Base-by-base conservation (phyloP, 768 basidiomycete genomes). In the Leccinum disarticulatum region DNA sequence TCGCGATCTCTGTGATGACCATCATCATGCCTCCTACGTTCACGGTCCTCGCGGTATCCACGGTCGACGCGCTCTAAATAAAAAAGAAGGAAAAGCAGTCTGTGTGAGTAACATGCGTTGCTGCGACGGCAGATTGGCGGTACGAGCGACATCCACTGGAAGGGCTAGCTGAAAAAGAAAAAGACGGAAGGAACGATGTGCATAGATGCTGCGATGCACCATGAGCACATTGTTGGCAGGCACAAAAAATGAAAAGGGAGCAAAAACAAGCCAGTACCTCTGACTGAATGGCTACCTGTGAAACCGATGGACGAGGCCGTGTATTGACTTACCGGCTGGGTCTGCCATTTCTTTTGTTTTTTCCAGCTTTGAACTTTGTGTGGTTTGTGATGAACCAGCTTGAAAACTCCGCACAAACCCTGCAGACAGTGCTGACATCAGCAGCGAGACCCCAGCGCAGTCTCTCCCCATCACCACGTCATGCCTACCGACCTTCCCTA, bases 401-500 rank as follows among this genome's bases (percentile, higher is more conserved):
- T 22, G 22, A 48, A 67, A 72, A 68, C 59, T 70, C 68, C 58
- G 64, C 57, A 48, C 17, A 1, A 19, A 11, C 41, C 27, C 8
- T 6, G 35, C 48, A 33, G 51, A 17, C 52, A 31, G 13, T 51
- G 68, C 72, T 73, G 70, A 73, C 63, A 54, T 72, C 66, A 70
- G 63, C 63, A 49, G 10, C 19, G 36, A 41, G 66, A 55, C 67
- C 66, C 72, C 62, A 60, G 3, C 59, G 61, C 71, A 68, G 65
- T 57, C 54, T 46, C 43, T 57, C 51, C 55, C 3, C 51, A 53
- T 60, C 63, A 58, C 64, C 58, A 54, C 64, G 33, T 65, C 63
- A 87, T 88, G 85, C 72, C 86, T 38, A 91, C 91, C 55, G 93
- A 97, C 68, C 81, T 97, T 17, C 95, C 95, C 41, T 97, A 97